Conservation (phyloP, 75 land plant genomes). For the Isoetes taiwanensis region DNA sequence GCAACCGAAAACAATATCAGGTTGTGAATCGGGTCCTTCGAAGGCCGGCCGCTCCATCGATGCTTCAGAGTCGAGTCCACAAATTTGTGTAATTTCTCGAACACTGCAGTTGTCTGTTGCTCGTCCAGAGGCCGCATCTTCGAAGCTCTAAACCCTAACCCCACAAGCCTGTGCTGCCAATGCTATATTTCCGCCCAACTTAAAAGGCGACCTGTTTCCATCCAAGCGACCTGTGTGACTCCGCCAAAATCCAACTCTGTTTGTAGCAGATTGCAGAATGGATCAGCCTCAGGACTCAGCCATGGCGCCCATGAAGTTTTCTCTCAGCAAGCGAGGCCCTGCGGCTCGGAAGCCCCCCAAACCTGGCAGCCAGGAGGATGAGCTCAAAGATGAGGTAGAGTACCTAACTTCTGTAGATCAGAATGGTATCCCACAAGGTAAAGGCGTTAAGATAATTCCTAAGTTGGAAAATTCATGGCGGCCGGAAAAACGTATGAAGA, state of each 20-base stretch:
- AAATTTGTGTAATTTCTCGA: constrained; percentile 77
- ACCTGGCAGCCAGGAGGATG: no score
- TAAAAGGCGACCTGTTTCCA: no score
- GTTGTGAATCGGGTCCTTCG: constrained; percentile 35
- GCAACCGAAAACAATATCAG: constrained; percentile 61
- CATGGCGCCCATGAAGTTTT: no score
- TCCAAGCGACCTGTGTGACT: no score
- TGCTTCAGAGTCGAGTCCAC: constrained; percentile 61
- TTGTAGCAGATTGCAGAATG: no score
- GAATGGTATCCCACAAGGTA: constrained; percentile 12
- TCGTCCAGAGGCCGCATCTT: constrained; percentile 80
- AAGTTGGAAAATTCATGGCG: constrained; percentile 40
- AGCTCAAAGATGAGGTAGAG: constrained; percentile 7
- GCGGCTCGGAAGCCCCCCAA: no score
- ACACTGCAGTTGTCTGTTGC: constrained; percentile 59
- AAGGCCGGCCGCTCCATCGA: constrained; percentile 50
- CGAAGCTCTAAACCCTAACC: neutral
- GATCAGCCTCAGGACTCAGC: no score
- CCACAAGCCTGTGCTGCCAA: no score
- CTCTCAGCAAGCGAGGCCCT: no score
- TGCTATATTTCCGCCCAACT: no score
- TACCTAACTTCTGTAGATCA: constrained; percentile 47
- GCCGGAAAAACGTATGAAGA: constrained; percentile 46
- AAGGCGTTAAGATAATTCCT: constrained; percentile 28
- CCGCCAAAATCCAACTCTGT: no score